Percentiles rank a stretch among this genome's conserved stretches.
Conservation (phyloP, 2,329 filamentous ascomycete genomes). For the Xylariaceae sp. region DNA sequence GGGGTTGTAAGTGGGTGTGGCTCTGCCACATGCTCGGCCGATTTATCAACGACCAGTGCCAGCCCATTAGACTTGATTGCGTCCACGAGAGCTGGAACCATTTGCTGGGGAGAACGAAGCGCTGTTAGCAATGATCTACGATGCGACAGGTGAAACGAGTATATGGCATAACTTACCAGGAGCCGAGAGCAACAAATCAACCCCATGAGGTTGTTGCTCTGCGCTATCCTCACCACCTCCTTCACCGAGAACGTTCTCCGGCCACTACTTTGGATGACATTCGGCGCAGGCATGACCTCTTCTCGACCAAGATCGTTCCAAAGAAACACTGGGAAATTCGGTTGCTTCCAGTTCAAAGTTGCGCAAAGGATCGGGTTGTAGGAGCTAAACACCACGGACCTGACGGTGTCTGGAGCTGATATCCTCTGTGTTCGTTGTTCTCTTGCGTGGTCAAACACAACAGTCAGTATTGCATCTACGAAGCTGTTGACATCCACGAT, state of each 20-base stretch:
- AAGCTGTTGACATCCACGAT: slow-evolving; percentile 83
- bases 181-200: slow-evolving; percentile 86
- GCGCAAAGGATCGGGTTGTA: slow-evolving; percentile 91
- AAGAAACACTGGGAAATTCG: slow-evolving; percentile 93
- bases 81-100: slow-evolving; percentile 88
- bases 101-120: slow-evolving; percentile 63
- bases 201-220: slow-evolving; percentile 98
- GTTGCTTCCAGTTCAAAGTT: slow-evolving; percentile 98
- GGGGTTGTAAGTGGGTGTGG: slow-evolving; percentile 48
- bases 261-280: slow-evolving; percentile 58
- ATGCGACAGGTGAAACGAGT: not conserved
- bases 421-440: slow-evolving; percentile 62
- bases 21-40: slow-evolving; percentile 55
- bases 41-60: slow-evolving; percentile 87
- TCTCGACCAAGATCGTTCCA: slow-evolving; percentile 86
- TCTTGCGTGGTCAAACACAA: slow-evolving; percentile 91
- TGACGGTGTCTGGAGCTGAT: slow-evolving; percentile 69
- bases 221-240: slow-evolving; percentile 88
- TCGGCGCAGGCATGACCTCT: slow-evolving; percentile 44
- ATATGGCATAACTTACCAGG: slow-evolving; percentile 61
- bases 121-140: slow-evolving; percentile 21
- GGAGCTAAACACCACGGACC: slow-evolving; percentile 91
- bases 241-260: slow-evolving; percentile 84
- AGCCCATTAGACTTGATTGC: slow-evolving; percentile 94
- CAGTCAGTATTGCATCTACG: slow-evolving; percentile 78